phyloP scores from a whole-genome alignment of 305 asterid species.

The Fraxinus dipetala region DNA sequence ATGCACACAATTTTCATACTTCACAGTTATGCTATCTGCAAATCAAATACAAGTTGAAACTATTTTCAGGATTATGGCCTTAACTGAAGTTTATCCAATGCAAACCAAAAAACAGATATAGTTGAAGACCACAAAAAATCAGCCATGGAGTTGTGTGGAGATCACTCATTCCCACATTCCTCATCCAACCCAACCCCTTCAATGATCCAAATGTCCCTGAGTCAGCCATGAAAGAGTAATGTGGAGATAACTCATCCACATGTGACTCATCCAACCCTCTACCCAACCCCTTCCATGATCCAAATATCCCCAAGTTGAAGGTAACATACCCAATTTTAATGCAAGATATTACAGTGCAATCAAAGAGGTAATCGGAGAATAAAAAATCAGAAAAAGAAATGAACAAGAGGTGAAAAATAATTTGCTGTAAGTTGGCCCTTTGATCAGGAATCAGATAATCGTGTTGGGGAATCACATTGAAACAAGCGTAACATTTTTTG shows the following conservation, averaged over 20 bases:
- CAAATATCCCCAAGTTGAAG: background rate
- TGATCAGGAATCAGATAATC: background rate
- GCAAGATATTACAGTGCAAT: background rate
- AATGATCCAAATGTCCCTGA: background rate
- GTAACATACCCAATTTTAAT: background rate
- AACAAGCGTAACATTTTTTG: background rate
- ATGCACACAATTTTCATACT: background rate
- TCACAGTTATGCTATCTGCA: background rate
- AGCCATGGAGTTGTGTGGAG: background rate
- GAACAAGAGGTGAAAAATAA: background rate
- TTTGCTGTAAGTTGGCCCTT: background rate
- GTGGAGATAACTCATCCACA: background rate
- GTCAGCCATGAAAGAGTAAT: background rate
- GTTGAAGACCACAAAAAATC: background rate
- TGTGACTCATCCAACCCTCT: background rate
- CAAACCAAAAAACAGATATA: background rate
- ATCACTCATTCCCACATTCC: background rate
- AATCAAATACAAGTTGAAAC: background rate
- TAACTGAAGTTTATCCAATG: background rate
- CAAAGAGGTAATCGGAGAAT: background rate
- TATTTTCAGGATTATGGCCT: background rate
- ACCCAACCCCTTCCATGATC: background rate
- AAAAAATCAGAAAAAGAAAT: background rate
- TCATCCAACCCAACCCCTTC: constrained; percentile 1
- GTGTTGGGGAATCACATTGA: background rate